Evolutionary conservation across 2,329 filamentous ascomycete genomes (phyloP), one percentile per base, ranked within the genome.

Genomic region (Apiospora rasikravindrae): DNA sequence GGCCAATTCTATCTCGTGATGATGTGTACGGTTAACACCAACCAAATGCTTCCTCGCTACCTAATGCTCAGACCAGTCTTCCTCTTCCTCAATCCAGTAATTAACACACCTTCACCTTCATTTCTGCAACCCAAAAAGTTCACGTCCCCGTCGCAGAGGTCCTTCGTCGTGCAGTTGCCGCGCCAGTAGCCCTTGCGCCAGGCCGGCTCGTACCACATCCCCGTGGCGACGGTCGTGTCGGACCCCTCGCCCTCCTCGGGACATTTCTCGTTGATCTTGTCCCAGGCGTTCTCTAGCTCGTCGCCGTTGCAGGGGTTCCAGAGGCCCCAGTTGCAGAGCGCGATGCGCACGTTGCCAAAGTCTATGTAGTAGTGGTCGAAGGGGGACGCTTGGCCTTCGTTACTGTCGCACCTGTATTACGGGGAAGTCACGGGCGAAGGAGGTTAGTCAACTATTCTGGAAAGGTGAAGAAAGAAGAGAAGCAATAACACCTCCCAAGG

Each of bases 161-260:
- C 3, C 16, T 8, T 2, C 14, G 51, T 57, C 14, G 51, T 57
- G 26, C 51, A 57, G 26, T 57, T 33, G 6, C 4, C 16, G 7
- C 51, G 51, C 51, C 51, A 57, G 26, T 57, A 57, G 26, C 51
- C 51, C 26, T 57, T 57, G 26, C 26, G 51, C 51, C 51, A 57
- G 51, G 26, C 11, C 14, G 26, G 11, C 51, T 57, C 51, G 51
- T 57, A 57, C 51, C 51, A 57, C 16, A 33, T 5, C 1, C 51
- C 51, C 14, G 13, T 19, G 26, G 51, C 29, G 51, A 33, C 6
- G 2, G 29, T 19, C 26, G 5, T 14, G 26, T 57, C 51, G 51
- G n/a, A n/a, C n/a, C n/a, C n/a, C n/a, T n/a, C n/a, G n/a, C n/a
- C n/a, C n/a, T 33, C 24, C 24, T 53, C 51, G 26, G 51, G 51